These are phyloP conservation scores for Penicillium freii DNA, from an alignment of 2,329 filamentous ascomycete species.

Conservation along the genomic window DNA sequence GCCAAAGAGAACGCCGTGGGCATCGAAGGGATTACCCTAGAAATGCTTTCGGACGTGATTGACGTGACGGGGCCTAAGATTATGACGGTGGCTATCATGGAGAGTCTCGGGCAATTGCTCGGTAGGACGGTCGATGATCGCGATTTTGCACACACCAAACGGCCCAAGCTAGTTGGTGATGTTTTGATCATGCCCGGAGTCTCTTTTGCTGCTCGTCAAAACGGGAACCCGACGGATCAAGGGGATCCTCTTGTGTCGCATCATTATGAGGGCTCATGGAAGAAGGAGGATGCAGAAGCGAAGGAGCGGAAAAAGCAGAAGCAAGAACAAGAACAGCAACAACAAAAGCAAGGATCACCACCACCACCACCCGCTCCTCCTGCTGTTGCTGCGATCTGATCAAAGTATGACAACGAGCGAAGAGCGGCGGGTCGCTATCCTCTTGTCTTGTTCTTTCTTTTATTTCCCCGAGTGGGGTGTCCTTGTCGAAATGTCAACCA, in stretches of 20 bases:
- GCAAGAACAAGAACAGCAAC: neutral
- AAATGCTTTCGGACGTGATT: constrained; percentile 30
- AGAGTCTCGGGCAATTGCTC: constrained; percentile 19
- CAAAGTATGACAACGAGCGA: neutral
- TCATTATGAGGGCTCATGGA: constrained; percentile 23
- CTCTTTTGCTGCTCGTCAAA: constrained; percentile 27
- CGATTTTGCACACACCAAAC: constrained; percentile 23
- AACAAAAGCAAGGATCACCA: neutral
- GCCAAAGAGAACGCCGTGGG: constrained; percentile 15
- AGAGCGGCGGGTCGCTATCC: neutral
- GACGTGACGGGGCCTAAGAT: constrained; percentile 30
- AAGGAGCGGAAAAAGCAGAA: constrained; percentile 19
- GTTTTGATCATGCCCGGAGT: constrained; percentile 27
- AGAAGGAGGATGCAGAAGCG: constrained; percentile 17
- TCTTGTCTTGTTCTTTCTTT: neutral
- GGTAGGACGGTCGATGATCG: constrained; percentile 21
- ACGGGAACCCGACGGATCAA: constrained; percentile 20
- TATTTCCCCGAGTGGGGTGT: too few species aligned
- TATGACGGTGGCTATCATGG: constrained; percentile 26
- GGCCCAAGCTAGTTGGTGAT: constrained; percentile 26
- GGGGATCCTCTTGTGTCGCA: constrained; percentile 16
- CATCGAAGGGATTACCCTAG: constrained; percentile 19
- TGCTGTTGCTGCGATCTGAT: neutral
- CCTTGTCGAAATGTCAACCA: too few species aligned
- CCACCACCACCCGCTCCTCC: too few species aligned